phyloP scores from a whole-genome alignment of 345 rosid genomes.

The Clarkia xantiana region DNA sequence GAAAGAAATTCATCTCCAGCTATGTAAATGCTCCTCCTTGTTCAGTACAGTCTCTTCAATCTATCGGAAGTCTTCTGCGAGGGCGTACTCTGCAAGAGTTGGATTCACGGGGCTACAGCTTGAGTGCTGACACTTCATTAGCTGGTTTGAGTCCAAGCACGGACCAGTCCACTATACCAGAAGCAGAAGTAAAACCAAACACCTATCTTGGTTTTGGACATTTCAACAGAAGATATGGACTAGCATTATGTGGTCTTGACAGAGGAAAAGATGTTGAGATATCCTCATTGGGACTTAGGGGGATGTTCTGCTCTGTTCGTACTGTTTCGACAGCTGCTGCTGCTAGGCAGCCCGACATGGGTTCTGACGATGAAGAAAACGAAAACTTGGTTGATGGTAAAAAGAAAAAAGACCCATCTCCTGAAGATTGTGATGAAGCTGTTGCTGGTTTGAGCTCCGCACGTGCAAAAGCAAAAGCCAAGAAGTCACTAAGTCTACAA shows the following conservation, averaged over 20 bases:
- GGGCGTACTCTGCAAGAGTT: constrained; percentile 10
- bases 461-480: constrained; percentile 54
- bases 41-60: constrained; percentile 23
- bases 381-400: constrained; percentile 18
- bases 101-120: constrained; percentile 19
- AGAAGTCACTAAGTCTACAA: constrained; percentile 36
- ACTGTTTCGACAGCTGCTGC: constrained; percentile 51
- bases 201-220: constrained; percentile 13
- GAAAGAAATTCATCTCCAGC: constrained; percentile 33
- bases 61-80: constrained; percentile 22
- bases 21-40: constrained; percentile 16
- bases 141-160: constrained; percentile 10
- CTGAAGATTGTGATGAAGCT: constrained; percentile 72
- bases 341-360: constrained; percentile 40
- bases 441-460: constrained; percentile 52
- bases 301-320: constrained; percentile 19
- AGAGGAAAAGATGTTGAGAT: constrained; percentile 16
- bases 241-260: constrained; percentile 11
- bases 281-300: constrained; percentile 20
- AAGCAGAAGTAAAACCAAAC: constrained; percentile 13
- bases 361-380: constrained; percentile 41
- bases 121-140: constrained; percentile 7
- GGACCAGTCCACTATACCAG: constrained; percentile 2
- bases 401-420: constrained; percentile 52
- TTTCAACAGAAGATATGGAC: constrained; percentile 14